These are phyloP conservation scores for Phaffia rhodozyma DNA, from an alignment of 1,284 basidiomycete species.

Conservation along the genomic window DNA sequence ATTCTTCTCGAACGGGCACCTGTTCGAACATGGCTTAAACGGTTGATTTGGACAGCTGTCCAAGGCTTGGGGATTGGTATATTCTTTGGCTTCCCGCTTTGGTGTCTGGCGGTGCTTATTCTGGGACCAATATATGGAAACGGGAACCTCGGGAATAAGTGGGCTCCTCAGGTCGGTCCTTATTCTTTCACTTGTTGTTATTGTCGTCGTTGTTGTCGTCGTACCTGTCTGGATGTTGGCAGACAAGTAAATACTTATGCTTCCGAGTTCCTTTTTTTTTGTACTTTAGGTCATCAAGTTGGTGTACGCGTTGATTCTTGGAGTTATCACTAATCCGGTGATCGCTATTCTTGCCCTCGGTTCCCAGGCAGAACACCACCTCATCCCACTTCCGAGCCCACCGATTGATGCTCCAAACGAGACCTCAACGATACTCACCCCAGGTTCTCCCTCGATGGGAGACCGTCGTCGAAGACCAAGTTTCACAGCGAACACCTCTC, in stretches of 20 bases:
- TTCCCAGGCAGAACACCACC: conserved; percentile 33
- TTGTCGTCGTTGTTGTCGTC: not conserved
- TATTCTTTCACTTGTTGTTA: no score
- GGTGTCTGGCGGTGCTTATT: conserved; percentile 33
- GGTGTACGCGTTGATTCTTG: conserved; percentile 33
- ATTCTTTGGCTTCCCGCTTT: conserved; percentile 34
- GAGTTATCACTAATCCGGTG: conserved; percentile 36
- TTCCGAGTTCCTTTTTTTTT: not conserved
- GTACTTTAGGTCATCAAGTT: conserved; percentile 31
- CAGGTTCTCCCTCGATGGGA: not conserved
- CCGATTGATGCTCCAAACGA: conserved; percentile 20
- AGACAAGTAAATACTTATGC: not conserved
- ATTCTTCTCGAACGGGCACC: conserved; percentile 27
- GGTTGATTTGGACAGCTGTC: conserved; percentile 30
- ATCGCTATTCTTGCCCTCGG: conserved; percentile 35
- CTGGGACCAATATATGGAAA: conserved; percentile 32
- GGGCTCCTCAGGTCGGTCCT: conserved; percentile 29
- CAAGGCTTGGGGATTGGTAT: conserved; percentile 34
- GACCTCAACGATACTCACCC: conserved; percentile 8
- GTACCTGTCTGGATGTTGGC: not conserved
- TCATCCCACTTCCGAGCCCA: conserved; percentile 23
- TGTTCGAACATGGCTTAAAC: conserved; percentile 24
- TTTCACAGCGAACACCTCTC: conserved; percentile 23
- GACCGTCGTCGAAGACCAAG: conserved; percentile 24
- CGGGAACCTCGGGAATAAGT: conserved; percentile 30